Evolutionary conservation across 371 early-diverging fungal genomes (phyloP), one percentile per base, ranked within the genome.

Genomic region (Chytridium lagenaria): DNA sequence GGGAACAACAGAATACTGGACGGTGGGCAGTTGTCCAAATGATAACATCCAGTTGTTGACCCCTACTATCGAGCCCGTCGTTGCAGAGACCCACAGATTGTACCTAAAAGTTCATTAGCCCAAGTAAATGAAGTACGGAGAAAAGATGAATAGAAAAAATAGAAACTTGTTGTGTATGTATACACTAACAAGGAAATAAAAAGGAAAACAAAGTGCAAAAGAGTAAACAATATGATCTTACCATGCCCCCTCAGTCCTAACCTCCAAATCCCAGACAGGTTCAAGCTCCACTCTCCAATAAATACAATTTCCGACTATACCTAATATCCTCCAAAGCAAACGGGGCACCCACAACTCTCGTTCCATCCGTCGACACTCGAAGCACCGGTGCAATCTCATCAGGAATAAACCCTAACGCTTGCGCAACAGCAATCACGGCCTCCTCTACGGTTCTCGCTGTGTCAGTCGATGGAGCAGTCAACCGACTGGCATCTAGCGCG

Each of bases 21-120:
- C n/a, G n/a, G n/a, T n/a, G n/a, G n/a, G n/a, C n/a, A n/a, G n/a
- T n/a, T n/a, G n/a, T n/a, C n/a, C 44, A 31, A 19, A 19, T 30
- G 15, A 15, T 7, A 3, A 16, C 16, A 50, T 33, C 71, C 71
- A 76, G 57, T 67, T 71, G 50, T 77, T 30, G 3, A 39, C 69
- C 50, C 70, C 77, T 19, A 77, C 64, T 7, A 77, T 49, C 3
- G 16, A 52, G 5, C 77, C 77, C 23, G 49, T 73, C 10, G 69
- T 30, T 3, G 33, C 39, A 23, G 68, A 59, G 16, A 77, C 74
- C 44, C 69, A 72, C 10, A 67, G 31, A 34, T 67, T 67, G 22
- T 36, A 59, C 67, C 73, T 61, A 15, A 23, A n/a, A n/a, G n/a
- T n/a, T n/a, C n/a, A n/a, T n/a, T n/a, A n/a, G n/a, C n/a, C n/a